Base-by-base conservation (phyloP, 495 filamentous ascomycete genomes). In the Hypoxylon trugodes region DNA sequence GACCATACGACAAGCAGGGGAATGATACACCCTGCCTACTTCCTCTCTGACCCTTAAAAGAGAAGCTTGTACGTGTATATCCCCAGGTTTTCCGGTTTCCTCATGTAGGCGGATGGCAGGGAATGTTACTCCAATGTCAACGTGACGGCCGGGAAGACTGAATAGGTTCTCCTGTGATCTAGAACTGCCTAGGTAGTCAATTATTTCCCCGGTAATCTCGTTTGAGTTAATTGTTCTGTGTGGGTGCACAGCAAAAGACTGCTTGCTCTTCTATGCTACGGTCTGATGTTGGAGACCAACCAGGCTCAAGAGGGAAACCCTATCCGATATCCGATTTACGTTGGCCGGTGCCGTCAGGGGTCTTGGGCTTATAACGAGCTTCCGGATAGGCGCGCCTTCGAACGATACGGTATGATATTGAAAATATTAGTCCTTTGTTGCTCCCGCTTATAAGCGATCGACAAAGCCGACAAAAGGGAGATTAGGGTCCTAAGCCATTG, bases 131-230 rank as follows among this genome's bases (percentile, higher is more conserved):
- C 47, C 54, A 28, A 21, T 16, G 36, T 61, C 15, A 28, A 51
- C 46, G 63, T 66, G 64, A 58, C 58, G 48, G 33, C 58, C 47
- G 48, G 53, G 48, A 48, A 52, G 58, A 67, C 45, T 67, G 58
- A 53, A 59, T 37, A 62, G 64, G 50, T 60, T 12, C 37, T 37
- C 30, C 49, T 43, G 51, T 43, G 45, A 67, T 67, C 58, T 67
- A 62, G 64, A 61, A 47, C 48, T 58, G n/a, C n/a, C n/a, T n/a
- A n/a, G n/a, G n/a, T n/a, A 49, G 26, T 46, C 64, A n/a, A 54
- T 62, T 37, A 62, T 62, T 67, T 67, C 47, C 58, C 64, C 58
- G 58, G 58, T 61, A 62, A 59, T 32, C 64, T 67, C 58, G 64
- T 62, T 48, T 54, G 58, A 61, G 41, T 67, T 53, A 62, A 61